Evolutionary conservation across 139 green algal genomes (phyloP).

Genomic region (Chlorella ohadii): DNA sequence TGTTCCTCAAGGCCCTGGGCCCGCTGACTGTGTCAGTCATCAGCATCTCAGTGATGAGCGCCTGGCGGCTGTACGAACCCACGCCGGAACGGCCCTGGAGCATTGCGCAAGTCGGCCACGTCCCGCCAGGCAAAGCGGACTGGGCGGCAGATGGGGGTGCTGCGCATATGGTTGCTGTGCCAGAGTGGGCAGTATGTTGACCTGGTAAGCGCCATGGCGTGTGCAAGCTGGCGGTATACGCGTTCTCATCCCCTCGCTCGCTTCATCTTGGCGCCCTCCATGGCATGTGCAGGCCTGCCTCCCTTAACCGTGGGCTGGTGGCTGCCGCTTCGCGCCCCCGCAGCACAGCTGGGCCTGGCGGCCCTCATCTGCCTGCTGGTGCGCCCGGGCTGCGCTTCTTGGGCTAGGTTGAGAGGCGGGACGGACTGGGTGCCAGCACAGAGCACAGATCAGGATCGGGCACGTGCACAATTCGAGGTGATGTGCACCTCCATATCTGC

Average conservation of each 20-base stretch:
- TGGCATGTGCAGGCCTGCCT: constrained; percentile 43
- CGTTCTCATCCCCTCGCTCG: too few relatives aligned
- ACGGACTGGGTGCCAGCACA: too few relatives aligned
- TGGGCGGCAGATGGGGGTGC: too few relatives aligned
- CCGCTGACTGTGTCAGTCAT: constrained; percentile 57
- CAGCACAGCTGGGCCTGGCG: constrained; percentile 48
- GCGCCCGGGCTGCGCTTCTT: too few relatives aligned
- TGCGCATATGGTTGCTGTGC: too few relatives aligned
- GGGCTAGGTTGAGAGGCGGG: too few relatives aligned
- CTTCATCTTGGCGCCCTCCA: constrained; percentile 10
- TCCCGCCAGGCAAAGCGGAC: constrained; percentile 36
- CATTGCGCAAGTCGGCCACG: constrained; percentile 44
- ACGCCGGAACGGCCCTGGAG: background rate
- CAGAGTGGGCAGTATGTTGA: too few relatives aligned
- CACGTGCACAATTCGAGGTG: too few relatives aligned
- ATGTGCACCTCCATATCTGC: constrained; percentile 19
- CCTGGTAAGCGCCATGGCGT: too few relatives aligned
- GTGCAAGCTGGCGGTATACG: too few relatives aligned
- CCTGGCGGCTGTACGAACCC: constrained; percentile 41
- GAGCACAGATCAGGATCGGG: too few relatives aligned
- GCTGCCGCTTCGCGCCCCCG: constrained; percentile 49
- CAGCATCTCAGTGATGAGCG: constrained; percentile 51
- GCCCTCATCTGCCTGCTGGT: constrained; percentile 73
- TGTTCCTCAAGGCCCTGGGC: constrained; percentile 44
- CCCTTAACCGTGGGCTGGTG: constrained; percentile 40